Base-by-base conservation (phyloP, 441 rosid genomes). In the Aquilaria agallochum region DNA sequence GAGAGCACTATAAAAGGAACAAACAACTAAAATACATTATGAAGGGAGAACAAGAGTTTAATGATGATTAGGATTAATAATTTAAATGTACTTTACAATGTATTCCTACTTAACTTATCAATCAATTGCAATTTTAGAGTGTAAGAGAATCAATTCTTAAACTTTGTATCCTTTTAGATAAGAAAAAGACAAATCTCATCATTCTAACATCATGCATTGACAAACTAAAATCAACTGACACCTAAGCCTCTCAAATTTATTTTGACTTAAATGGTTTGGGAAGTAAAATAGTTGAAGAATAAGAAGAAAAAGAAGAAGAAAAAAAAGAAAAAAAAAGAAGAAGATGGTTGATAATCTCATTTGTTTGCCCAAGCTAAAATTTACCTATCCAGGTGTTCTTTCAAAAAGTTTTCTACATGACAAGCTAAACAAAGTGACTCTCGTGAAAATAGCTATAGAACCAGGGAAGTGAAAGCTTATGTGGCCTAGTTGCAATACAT, bases 371-470 rank as follows among this genome's bases (percentile, higher is more conserved):
- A 34, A 34, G 42, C 1, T 33, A 62, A 32, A 52, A 31, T 56
- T 58, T 80, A 95, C 99, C 97, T 95, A 83, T 64, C 81, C 86
- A n/a, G 96, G 93, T 42, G 87, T 86, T 69, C 99, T 98, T 78
- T 92, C 99, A 54, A 91, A 85, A 71, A 88, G 95, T 76, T 84
- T 92, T 73, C 97, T 98, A 73, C 99, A 95, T 3, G 98, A 89
- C 79, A 95, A 85, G 89, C 99, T 95, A 74, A 92, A 88, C 74
- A 95, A 77, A 51, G 97, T 80, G 76, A 92, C 97, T 72, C 99
- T 98, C 4, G 98, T 86, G 73, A 95, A 95, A 68, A 95, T 80
- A 31, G 85, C 85, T 46, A 85, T 87, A 49, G 99, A 83, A 68
- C 92, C 82, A 27, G 97, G 97, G 73, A 95, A 95, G 80, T 89